These are phyloP conservation scores for Claviceps sorghi DNA, from an alignment of 2,329 filamentous ascomycete genomes.

Conservation along the genomic window DNA sequence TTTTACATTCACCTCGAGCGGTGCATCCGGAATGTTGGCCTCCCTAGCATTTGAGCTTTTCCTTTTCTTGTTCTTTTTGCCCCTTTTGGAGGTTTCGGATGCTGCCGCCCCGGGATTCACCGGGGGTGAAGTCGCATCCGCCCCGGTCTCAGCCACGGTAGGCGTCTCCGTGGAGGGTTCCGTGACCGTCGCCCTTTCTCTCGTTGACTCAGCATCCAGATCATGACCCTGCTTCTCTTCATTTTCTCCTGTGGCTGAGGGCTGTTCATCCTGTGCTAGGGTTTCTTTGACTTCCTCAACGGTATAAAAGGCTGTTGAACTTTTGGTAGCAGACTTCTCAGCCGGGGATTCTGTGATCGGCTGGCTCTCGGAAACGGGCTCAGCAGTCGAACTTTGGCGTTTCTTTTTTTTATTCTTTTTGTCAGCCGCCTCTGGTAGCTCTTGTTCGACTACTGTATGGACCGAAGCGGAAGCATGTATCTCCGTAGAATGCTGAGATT, in stretches of 20 bases:
- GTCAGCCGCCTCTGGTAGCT: conserved; percentile 2
- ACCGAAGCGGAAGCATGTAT: not conserved
- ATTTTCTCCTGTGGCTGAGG: conserved; percentile 4
- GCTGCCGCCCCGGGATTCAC: conserved; percentile 2
- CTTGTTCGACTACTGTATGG: not conserved
- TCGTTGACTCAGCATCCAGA: not conserved
- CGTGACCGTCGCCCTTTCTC: not conserved
- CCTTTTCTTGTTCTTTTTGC: conserved; percentile 9
- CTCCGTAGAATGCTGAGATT: not conserved
- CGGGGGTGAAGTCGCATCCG: not conserved
- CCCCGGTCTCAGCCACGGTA: not conserved
- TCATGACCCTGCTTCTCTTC: conserved; percentile 7
- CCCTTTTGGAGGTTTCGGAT: conserved; percentile 4
- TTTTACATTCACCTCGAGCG: not conserved
- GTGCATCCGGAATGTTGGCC: not conserved
- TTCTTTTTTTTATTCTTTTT: conserved; percentile 10
- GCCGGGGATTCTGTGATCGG: not conserved
- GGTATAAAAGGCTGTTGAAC: not conserved
- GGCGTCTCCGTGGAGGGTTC: not conserved
- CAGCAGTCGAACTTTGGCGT: conserved; percentile 2
- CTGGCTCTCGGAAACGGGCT: not conserved
- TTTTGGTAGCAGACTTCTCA: not conserved
- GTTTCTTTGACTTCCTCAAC: not conserved
- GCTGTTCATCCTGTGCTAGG: not conserved
- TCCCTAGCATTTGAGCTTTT: conserved; percentile 7